Conservation (phyloP, 2,329 filamentous ascomycete species). For the Nemania bipapillata region DNA sequence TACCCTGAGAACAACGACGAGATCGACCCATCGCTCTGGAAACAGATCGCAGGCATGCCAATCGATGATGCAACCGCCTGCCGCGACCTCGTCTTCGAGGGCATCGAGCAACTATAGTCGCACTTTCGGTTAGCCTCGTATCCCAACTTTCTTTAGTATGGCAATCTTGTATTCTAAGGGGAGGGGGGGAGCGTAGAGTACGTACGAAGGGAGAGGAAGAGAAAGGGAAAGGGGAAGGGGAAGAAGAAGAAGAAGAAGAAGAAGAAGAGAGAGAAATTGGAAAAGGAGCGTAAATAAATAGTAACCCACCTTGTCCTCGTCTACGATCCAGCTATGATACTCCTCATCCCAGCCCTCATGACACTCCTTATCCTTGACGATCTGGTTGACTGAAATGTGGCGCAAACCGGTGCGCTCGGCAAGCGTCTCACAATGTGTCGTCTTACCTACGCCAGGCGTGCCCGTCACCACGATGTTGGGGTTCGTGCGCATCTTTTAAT, state of each 20-base stretch:
- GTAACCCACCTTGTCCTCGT: constrained; percentile 84
- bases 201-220: background rate
- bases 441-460: constrained; percentile 95
- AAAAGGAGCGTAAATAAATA: background rate
- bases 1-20: constrained; percentile 89
- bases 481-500: constrained; percentile 57
- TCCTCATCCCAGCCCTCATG: constrained; percentile 90
- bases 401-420: constrained; percentile 79
- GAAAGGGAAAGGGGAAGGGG: background rate
- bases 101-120: constrained; percentile 78
- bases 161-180: too few species aligned
- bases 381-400: constrained; percentile 87
- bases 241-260: background rate
- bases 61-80: constrained; percentile 89
- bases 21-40: constrained; percentile 90
- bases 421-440: constrained; percentile 85
- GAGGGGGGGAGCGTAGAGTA: too few species aligned
- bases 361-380: constrained; percentile 88
- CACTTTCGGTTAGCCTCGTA: constrained; percentile 36
- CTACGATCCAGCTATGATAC: constrained; percentile 88
- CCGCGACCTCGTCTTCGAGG: constrained; percentile 81
- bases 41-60: constrained; percentile 99
- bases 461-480: constrained; percentile 97
- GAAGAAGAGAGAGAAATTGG: background rate
- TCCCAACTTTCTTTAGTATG: too few species aligned